Percentiles rank a stretch among this genome's conserved stretches.
phyloP scores from a whole-genome alignment of 139 green algal species.

The Micractinium conductrix region DNA sequence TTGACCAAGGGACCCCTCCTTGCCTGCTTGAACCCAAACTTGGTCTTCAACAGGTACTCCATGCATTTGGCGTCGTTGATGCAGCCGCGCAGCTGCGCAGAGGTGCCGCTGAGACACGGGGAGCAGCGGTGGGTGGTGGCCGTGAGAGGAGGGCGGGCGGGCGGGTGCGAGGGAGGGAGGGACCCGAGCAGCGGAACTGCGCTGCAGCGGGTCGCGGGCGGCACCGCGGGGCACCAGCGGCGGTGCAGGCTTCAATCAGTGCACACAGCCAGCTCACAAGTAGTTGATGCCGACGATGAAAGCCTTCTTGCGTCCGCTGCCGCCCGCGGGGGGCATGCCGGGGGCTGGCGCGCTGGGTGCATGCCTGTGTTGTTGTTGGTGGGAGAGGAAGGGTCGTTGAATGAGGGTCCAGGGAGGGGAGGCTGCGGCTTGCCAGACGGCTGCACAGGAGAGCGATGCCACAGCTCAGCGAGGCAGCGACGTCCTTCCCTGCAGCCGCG shows the following conservation, averaged over 20 bases:
- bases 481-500: no score
- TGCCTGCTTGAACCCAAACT: background rate
- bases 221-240: background rate
- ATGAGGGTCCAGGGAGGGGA: no score
- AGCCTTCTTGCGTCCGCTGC: constrained; percentile 37
- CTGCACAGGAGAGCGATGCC: no score
- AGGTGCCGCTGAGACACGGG: constrained; percentile 36
- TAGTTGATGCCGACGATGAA: constrained; percentile 56
- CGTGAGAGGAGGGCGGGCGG: no score
- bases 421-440: no score
- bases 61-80: constrained; percentile 66
- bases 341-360: no score
- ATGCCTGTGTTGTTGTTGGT: background rate
- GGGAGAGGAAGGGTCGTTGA: background rate
- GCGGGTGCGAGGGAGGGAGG: no score
- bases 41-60: constrained; percentile 47
- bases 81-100: constrained; percentile 51
- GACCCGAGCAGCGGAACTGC: background rate
- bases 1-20: no score
- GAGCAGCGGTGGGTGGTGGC: background rate
- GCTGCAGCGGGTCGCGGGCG: background rate
- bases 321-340: constrained; percentile 30
- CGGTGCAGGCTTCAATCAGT: background rate
- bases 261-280: constrained; percentile 20
- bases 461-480: no score